Percentiles rank a stretch among this genome's conserved stretches.
Conservation (phyloP, 192 early-diverging fungal species). For the Lobosporangium transversale region DNA sequence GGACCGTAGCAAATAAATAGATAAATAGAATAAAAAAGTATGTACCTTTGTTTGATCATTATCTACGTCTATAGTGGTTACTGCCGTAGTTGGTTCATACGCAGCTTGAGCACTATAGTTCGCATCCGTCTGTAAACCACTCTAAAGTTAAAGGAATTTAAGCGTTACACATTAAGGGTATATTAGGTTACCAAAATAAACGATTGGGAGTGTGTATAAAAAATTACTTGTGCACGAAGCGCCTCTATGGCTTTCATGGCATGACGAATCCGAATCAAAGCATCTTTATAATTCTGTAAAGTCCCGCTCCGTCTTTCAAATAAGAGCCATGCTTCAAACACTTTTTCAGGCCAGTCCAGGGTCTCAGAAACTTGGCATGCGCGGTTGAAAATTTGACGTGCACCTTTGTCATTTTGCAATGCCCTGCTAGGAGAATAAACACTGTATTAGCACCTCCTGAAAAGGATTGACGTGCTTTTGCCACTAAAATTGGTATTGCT, state of each 20-base stretch:
- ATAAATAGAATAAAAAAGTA: too few species aligned
- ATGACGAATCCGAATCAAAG: constrained; percentile 12
- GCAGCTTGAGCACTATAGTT: constrained; percentile 2
- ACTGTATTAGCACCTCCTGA: too few species aligned
- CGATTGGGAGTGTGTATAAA: too few species aligned
- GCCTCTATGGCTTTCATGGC: constrained; percentile 31
- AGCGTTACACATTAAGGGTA: too few species aligned
- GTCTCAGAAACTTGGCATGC: constrained; percentile 15
- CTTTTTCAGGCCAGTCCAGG: constrained; percentile 45
- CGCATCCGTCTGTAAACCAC: too few species aligned
- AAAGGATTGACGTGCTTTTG: too few species aligned
- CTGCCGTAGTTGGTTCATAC: background rate
- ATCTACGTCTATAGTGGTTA: background rate
- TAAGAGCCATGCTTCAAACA: constrained; percentile 32
- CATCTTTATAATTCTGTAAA: constrained; percentile 20
- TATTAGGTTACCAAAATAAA: too few species aligned
- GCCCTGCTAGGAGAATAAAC: too few species aligned
- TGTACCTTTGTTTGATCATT: background rate
- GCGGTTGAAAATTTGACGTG: constrained; percentile 16
- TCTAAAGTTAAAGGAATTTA: too few species aligned
- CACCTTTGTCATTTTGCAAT: constrained; percentile 13
- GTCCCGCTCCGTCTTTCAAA: constrained; percentile 31
- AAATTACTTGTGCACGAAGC: constrained; percentile 22
- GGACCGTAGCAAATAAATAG: too few species aligned
- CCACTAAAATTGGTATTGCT: background rate